A percentile compares a stretch with the other conserved stretches of the same genome.
Evolutionary conservation across 257 asterid species (phyloP).

Genomic region (Primulina huaijiensis): DNA sequence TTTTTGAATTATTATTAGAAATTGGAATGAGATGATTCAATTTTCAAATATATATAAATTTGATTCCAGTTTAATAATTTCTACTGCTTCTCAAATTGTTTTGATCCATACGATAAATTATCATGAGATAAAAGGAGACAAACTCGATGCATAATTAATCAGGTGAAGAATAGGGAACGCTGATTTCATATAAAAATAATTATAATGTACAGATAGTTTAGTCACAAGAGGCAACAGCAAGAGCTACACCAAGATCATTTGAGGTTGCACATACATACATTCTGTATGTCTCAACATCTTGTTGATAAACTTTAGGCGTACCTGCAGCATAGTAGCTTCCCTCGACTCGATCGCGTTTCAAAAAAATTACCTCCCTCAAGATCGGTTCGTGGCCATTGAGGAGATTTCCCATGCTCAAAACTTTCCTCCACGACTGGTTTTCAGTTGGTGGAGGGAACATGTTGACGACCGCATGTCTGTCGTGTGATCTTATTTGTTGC

Average conservation of each 20-base stretch:
- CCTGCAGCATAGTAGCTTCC: conserved; percentile 60
- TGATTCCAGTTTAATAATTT: no score
- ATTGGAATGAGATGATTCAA: no score
- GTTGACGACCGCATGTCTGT: conserved; percentile 56
- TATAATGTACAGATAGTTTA: conserved; percentile 23
- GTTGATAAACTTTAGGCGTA: conserved; percentile 38
- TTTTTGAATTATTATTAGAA: no score
- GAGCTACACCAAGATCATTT: conserved; percentile 85
- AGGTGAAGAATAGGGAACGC: not conserved
- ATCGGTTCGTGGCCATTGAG: conserved; percentile 92
- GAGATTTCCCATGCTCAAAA: conserved; percentile 92
- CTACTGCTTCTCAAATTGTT: not conserved
- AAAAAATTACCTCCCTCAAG: conserved; percentile 74
- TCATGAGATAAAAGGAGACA: not conserved
- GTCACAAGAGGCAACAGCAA: conserved; percentile 89
- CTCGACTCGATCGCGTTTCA: conserved; percentile 58
- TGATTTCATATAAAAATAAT: not conserved
- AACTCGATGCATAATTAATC: not conserved
- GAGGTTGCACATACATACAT: conserved; percentile 86
- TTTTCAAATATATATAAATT: no score
- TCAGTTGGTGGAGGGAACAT: conserved; percentile 86
- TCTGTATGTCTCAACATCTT: conserved; percentile 77
- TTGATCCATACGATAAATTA: no score
- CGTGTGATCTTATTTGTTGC: conserved; percentile 48
- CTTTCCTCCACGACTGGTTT: conserved; percentile 95